Evolutionary conservation across 208 protist species (phyloP), one percentile per base, ranked within the genome.

Genomic region (Lotmaria passim): DNA sequence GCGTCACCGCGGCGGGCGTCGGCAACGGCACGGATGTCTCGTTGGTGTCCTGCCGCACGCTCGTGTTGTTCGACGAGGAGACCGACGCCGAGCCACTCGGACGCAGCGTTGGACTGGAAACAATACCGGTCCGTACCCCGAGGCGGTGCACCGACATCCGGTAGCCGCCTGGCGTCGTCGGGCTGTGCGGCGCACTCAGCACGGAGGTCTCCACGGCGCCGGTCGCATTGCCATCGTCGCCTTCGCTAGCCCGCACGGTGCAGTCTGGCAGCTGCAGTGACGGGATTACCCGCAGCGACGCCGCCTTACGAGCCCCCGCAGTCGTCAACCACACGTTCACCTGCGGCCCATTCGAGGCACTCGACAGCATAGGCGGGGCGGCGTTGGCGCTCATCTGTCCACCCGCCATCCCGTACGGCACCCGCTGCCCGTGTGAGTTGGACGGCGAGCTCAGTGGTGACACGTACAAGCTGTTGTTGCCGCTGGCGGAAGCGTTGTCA

Each of bases 141-240:
- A 55, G 21, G 38, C 67, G 56, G 48, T 73, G 51, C 26, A 65
- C 38, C 15, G 67, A 31, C 58, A 73, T 43, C 6, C 57, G 36
- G 28, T 66, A 44, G 28, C 48, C 33, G 7, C 56, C 38, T 0
- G 48, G 67, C 0, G 67, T 59, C 3, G 57, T 43, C 0, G 67
- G 67, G 30, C 57, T 64, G 48, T 66, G 67, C 38, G 48, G 67
- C 2, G 23, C 21, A 51, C 58, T 74, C 50, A 61, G 7, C n/a
- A 15, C 33, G 7, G 43, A 23, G 26, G 31, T 15, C n/a, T 72
- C 66, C 8, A 19, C 47, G n/a, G 23, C 23, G 36, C 46, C 58
- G 43, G 1, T 28, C 28, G 31, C 46, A 15, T 30, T 38, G 44
- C 44, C 19, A 26, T 31, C 44, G 31, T 56, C 56, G n/a, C 23